Percentiles rank a stretch among this genome's conserved stretches.
Conservation (phyloP, 768 basidiomycete species). For the Arthromyces matolae region DNA sequence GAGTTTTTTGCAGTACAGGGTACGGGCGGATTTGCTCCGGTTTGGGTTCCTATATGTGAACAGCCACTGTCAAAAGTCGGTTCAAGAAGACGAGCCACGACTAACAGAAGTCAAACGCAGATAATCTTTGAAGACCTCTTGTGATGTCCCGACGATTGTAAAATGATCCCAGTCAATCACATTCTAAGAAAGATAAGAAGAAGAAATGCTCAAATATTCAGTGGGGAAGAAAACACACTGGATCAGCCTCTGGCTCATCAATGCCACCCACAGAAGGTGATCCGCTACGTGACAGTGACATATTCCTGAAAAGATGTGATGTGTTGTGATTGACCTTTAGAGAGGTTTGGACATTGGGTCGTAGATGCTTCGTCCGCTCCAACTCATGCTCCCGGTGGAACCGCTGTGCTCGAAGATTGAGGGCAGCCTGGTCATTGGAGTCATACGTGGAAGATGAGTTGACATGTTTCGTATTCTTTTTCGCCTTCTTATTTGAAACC, state of each 20-base stretch:
- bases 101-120: slow-evolving; percentile 85
- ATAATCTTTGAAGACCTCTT: slow-evolving; percentile 93
- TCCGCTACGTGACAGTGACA: slow-evolving; percentile 44
- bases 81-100: slow-evolving; percentile 2
- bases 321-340: slow-evolving; percentile 46
- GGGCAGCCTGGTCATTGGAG: slow-evolving; percentile 62
- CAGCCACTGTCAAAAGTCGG: not conserved
- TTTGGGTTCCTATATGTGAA: slow-evolving; percentile 77
- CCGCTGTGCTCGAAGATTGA: slow-evolving; percentile 77
- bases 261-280: slow-evolving; percentile 44
- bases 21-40: slow-evolving; percentile 93
- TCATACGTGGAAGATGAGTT: slow-evolving; percentile 36
- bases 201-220: not conserved
- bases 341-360: slow-evolving; percentile 31
- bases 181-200: slow-evolving; percentile 51
- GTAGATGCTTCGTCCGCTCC: slow-evolving; percentile 61
- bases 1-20: slow-evolving; percentile 76
- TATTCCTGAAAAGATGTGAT: slow-evolving; percentile 50
- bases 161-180: slow-evolving; percentile 95
- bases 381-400: slow-evolving; percentile 90
- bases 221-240: slow-evolving; percentile 42
- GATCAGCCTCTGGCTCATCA: slow-evolving; percentile 72
- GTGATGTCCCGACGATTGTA: slow-evolving; percentile 91
- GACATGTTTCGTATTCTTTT: slow-evolving; percentile 14
- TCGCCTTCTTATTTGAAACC: slow-evolving; percentile 45